Evolutionary conservation across 768 basidiomycete genomes (phyloP).

Genomic region (Amyloporia xantha): DNA sequence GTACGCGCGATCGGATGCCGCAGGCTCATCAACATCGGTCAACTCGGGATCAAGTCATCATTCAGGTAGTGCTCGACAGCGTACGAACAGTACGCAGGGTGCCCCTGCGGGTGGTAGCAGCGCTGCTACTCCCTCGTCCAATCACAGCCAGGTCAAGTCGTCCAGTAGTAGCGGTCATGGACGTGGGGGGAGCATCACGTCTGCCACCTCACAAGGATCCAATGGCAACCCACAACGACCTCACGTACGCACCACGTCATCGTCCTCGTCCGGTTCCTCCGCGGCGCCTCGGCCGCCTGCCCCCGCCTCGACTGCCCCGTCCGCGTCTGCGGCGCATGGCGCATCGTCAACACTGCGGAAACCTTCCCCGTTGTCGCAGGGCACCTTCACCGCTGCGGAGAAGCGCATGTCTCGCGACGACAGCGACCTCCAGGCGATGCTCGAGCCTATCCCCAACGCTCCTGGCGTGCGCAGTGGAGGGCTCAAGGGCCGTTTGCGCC

Average conservation of each 20-base stretch:
- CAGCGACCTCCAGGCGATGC: constrained; percentile 56
- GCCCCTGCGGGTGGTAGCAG: too few relatives aligned
- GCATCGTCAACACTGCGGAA: constrained; percentile 25
- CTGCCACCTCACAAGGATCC: constrained; percentile 13
- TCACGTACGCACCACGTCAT: constrained; percentile 45
- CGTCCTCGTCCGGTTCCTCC: constrained; percentile 37
- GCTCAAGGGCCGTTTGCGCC: constrained; percentile 69
- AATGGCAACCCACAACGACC: constrained; percentile 25
- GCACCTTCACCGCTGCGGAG: constrained; percentile 54
- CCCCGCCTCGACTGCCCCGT: constrained; percentile 25
- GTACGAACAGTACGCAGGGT: constrained; percentile 70
- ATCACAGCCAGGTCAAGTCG: constrained; percentile 9
- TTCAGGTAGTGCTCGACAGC: constrained; percentile 43
- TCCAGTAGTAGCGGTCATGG: constrained; percentile 16
- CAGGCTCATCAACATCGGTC: constrained; percentile 72
- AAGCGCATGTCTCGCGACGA: constrained; percentile 76
- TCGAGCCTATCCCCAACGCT: constrained; percentile 25
- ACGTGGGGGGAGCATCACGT: constrained; percentile 10
- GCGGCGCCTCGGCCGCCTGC: constrained; percentile 28
- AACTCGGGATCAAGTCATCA: constrained; percentile 47
- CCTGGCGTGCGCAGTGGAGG: constrained; percentile 54
- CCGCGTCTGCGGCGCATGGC: constrained; percentile 24
- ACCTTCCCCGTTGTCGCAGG: constrained; percentile 69
- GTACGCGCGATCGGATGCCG: constrained; percentile 74
- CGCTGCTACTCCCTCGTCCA: constrained; percentile 18